Base-by-base conservation (phyloP, 2,329 filamentous ascomycete genomes). In the Drechslera avenae region DNA sequence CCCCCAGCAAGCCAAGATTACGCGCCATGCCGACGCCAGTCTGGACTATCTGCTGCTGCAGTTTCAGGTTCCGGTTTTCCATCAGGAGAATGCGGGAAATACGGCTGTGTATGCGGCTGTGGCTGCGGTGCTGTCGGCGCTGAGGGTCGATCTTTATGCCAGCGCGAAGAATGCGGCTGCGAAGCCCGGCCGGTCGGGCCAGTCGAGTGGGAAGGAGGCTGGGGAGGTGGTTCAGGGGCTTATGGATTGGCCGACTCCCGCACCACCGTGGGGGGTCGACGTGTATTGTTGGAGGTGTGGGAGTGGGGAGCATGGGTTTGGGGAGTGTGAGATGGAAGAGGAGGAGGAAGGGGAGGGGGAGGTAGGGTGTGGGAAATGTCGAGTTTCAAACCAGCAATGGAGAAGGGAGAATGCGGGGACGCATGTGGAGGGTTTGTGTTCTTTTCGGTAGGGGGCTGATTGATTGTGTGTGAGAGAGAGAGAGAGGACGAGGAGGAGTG, bases 31-130 rank as follows among this genome's bases (percentile, higher is more conserved):
- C 1, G 40, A 46, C 23, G 53, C 55, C 0, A 12, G 32, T 1
- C 18, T 59, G 5, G n/a, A 41, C 1, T 57, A 56, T 14, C 9
- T 62, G 6, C 35, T 62, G 2, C 2, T 16, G 1, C 41, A 49
- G 32, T 56, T 56, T 32, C 23, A 44, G 1, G 39, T 63, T 2
- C 26, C 13, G 1, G 18, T 45, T 3, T 26, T 28, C 3, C 23
- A 59, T 17, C 9, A 19, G 3, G 39, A 35, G 2, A 62, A 58
- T 16, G 46, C 33, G 13, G 56, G 59, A 0, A 62, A 66, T 13
- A 48, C 50, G n/a, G 54, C 56, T 2, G 46, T 56, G 5, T 62
- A 61, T 37, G 48, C 53, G 34, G 55, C 45, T n/a, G 47, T 58
- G 4, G 23, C 53, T 7, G 57, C 60, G 0, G 28, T 60, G 12